Evolutionary conservation across 495 filamentous ascomycete species (phyloP), one percentile per base, ranked within the genome.

Genomic region (Tuber umbilicatum): DNA sequence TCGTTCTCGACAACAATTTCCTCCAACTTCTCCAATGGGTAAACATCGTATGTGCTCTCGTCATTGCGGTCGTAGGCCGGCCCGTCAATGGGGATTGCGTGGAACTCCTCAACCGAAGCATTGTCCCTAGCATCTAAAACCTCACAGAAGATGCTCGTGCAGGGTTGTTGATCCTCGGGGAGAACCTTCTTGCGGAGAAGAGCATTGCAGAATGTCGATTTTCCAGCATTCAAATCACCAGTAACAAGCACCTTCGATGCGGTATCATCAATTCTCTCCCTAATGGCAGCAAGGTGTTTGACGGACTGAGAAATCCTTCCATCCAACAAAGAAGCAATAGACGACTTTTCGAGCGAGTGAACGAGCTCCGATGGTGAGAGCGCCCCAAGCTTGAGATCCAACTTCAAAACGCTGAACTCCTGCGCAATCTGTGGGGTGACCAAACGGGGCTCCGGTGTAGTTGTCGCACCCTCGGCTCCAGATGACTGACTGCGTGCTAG

Each of bases 171-270:
- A 78, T 98, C 96, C 85, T 97, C 95, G 6, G 95, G 95, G 23
- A 99, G 85, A 23, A 99, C 87, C 84, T 97, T 97, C 74, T 94
- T 90, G 67, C 95, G 90, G 50, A 99, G 85, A 37, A 99, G 85
- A 16, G 95, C 96, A 84, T 99, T 99, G 85, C 95, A 99, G 79
- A 99, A 98, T 7, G 95, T 98, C 17, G 95, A 99, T 82, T 99
- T 99, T 80, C 95, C 95, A 21, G 95, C 94, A 82, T 99, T 99
- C 70, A 98, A 83, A 84, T 99, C 95, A 80, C 95, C 95, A 19
- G 95, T 99, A n/a, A 99, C 90, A 78, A 99, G 82, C 23, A 99
- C 96, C 84, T 98, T 99, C 84, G 96, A 98, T 4, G 94, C 92
- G 0, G 92, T 98, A 84, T 99, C 95, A 81, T 97, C 94, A 71